These are phyloP conservation scores for Tetracladium marchalianum DNA, from an alignment of 495 filamentous ascomycete species.

Conservation along the genomic window DNA sequence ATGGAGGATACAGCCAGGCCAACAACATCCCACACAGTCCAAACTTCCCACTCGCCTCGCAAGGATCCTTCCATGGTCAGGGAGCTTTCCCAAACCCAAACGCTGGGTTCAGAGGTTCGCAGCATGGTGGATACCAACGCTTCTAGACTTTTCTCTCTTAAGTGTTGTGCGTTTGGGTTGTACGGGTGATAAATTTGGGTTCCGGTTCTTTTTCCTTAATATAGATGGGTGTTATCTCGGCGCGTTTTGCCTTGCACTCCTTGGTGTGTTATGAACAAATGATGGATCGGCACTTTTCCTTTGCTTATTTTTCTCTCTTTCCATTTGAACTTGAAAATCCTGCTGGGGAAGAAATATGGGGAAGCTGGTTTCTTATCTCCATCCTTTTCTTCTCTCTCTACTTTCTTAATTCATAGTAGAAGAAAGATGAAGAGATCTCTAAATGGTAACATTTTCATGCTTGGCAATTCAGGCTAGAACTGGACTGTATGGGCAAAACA, in stretches of 20 bases:
- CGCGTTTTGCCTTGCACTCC: too few relatives aligned
- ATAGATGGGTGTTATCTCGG: neutral
- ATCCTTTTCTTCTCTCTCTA: too few relatives aligned
- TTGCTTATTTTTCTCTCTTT: neutral
- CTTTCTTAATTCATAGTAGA: too few relatives aligned
- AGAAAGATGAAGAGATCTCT: too few relatives aligned
- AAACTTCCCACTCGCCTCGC: neutral
- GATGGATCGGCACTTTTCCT: neutral
- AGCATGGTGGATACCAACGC: conserved; percentile 6
- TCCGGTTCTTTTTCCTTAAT: neutral
- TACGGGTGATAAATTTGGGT: neutral
- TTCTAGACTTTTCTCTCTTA: conserved; percentile 1
- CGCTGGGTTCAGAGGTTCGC: conserved; percentile 1
- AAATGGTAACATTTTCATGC: too few relatives aligned
- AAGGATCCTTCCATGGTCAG: neutral
- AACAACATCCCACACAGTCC: conserved; percentile 7
- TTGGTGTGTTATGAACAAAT: neutral
- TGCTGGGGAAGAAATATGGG: too few relatives aligned
- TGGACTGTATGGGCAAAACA: too few relatives aligned
- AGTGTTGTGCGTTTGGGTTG: neutral
- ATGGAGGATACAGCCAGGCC: conserved; percentile 5
- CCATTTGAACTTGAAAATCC: too few relatives aligned
- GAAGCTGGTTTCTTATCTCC: too few relatives aligned
- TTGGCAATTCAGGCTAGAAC: too few relatives aligned
- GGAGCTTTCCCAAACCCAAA: conserved; percentile 1